Evolutionary conservation across 2,329 filamentous ascomycete species (phyloP).

Genomic region (Cordyceps cateniannulata): DNA sequence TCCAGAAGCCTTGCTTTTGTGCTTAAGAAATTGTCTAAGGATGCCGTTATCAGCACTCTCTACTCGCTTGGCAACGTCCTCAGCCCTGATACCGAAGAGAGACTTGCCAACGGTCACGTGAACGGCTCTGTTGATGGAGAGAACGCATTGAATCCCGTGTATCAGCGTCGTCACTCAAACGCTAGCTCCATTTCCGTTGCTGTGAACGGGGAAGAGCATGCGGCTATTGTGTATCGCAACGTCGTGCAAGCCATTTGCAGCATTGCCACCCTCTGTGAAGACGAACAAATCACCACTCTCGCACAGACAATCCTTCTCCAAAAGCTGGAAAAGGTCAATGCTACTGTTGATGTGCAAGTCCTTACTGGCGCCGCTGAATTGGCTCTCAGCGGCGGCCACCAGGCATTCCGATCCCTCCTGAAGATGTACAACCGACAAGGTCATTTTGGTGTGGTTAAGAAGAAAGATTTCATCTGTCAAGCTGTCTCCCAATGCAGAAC

Average conservation of each 20-base stretch:
- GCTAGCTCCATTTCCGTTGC: constrained; percentile 77
- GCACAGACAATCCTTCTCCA: constrained; percentile 96
- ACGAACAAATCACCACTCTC: constrained; percentile 87
- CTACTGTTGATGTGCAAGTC: constrained; percentile 75
- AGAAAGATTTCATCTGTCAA: constrained; percentile 59
- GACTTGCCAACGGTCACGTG: constrained; percentile 44
- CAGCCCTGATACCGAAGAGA: constrained; percentile 60
- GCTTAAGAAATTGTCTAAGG: constrained; percentile 76
- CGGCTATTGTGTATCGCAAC: constrained; percentile 68
- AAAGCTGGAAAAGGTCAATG: constrained; percentile 81
- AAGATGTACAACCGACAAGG: constrained; percentile 75
- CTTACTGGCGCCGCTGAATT: constrained; percentile 75
- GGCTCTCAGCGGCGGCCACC: constrained; percentile 67
- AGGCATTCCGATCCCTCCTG: constrained; percentile 79
- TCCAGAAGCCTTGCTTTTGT: constrained; percentile 80
- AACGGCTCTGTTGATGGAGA: constrained; percentile 38
- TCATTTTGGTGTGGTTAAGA: constrained; percentile 64
- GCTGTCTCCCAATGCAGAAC: constrained; percentile 78
- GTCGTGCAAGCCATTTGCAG: constrained; percentile 93
- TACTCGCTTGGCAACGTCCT: constrained; percentile 96
- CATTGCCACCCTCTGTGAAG: constrained; percentile 74
- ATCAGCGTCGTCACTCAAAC: constrained; percentile 50
- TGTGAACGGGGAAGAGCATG: constrained; percentile 70
- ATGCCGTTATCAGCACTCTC: constrained; percentile 88
- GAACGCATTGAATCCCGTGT: constrained; percentile 36